Base-by-base conservation (phyloP, 192 early-diverging fungal genomes). In the Coemansia sp. region DNA sequence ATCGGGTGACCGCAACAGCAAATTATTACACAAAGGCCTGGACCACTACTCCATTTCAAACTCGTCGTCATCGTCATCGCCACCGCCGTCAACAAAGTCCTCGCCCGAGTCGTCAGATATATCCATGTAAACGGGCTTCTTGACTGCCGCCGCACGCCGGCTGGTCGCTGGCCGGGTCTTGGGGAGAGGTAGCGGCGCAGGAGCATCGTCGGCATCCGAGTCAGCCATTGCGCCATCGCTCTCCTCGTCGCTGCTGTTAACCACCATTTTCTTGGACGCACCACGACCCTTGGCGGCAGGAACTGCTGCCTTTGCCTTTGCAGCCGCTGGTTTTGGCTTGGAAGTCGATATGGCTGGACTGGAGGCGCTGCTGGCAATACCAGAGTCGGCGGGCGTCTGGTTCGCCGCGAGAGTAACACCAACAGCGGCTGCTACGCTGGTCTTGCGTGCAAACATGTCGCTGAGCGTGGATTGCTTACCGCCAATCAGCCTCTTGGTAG, bases 201-300 rank as follows among this genome's bases (percentile, higher is more conserved):
- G 67, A n/a, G 27, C 75, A 50, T 67, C 74, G 2, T 63, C 60
- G n/a, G 67, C 64, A 12, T 63, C 69, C 4, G 42, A 45, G 17
- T 59, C 63, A 60, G 39, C 65, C 2, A 31, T 71, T 31, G 4
- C 65, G 4, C 11, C 70, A 3, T 58, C 63, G 19, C 59, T 25
- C 21, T 77, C 74, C n/a, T 75, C 76, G 7, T 84, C 82, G 46
- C 80, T 78, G 53, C 80, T 78, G 59, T 64, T 72, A 31, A 63
- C 67, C 10, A 45, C 32, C 25, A 66, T 38, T 12, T 50, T 70
- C 63, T 72, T 71, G 25, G 65, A 34, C 17, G 51, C 60, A 17
- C 38, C 38, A 9, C 27, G 62, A 37, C 64, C 72, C 50, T 61
- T 77, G 29, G 53, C 34, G 7, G 59, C 66, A 27, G 72, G 14